These are phyloP conservation scores for Paracoccidioides lutzii DNA, from an alignment of 2,329 filamentous ascomycete genomes.

Conservation along the genomic window DNA sequence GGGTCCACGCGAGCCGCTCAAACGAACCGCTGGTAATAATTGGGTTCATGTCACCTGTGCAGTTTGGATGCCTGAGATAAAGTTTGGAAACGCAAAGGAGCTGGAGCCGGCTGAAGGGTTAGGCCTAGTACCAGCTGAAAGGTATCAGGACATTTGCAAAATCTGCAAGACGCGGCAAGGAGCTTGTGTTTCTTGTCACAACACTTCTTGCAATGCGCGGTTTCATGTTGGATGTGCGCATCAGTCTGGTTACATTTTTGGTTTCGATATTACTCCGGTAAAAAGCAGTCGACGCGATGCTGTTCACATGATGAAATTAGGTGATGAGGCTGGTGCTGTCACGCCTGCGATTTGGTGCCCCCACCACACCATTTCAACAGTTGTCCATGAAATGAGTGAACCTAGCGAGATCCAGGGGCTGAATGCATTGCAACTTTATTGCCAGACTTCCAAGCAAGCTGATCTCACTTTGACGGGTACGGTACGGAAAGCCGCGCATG, in stretches of 20 bases:
- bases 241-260: conserved; percentile 67
- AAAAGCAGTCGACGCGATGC: conserved; percentile 80
- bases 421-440: conserved; percentile 75
- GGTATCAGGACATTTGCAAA: conserved; percentile 69
- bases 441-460: conserved; percentile 84
- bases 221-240: conserved; percentile 89
- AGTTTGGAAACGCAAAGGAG: conserved; percentile 73
- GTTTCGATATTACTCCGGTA: conserved; percentile 80
- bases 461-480: conserved; percentile 83
- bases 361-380: conserved; percentile 63
- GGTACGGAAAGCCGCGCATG: conserved; percentile 75
- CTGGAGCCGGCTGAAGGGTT: conserved; percentile 84
- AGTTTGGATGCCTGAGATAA: conserved; percentile 81
- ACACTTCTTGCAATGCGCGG: conserved; percentile 35
- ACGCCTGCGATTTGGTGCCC: conserved; percentile 85
- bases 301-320: conserved; percentile 64
- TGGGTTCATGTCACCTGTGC: conserved; percentile 96
- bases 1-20: conserved; percentile 78
- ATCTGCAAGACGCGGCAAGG: conserved; percentile 61
- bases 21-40: conserved; percentile 90
- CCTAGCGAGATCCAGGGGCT: conserved; percentile 55
- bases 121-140: conserved; percentile 58
- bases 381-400: conserved; percentile 69
- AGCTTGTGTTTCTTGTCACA: conserved; percentile 73
- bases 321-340: conserved; percentile 69